Evolutionary conservation across 192 early-diverging fungal species (phyloP), one percentile per base, ranked within the genome.

Genomic region (Gryganskiella cystojenkinii): DNA sequence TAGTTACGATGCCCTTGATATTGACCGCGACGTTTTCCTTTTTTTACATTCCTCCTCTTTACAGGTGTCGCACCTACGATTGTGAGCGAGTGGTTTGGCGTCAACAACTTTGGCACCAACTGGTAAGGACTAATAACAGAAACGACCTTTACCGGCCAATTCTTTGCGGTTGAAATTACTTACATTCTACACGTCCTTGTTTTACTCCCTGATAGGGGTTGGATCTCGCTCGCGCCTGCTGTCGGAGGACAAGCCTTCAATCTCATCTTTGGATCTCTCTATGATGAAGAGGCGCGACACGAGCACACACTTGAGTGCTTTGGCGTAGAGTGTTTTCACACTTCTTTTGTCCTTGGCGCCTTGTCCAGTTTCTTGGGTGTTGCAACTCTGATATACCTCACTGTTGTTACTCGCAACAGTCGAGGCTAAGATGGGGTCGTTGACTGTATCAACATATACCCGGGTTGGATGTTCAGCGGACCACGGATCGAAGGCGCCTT

Each of bases 241-340:
- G 47, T 92, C 9, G 90, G 90, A 46, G 89, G 88, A 3, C 90
- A 90, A 31, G 27, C 87, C 10, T 90, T 86, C 67, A 90, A 88
- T 61, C 50, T 90, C 50, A 60, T 90, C 11, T 90, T 90, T 64
- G 90, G 90, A 9, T 80, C 71, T 33, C 81, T 82, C 40, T 88
- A 84, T 67, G 90, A 92, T 64, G 42, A 20, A 25, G 66, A 78
- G 28, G 74, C 74, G 4, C 66, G 45, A 30, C 61, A 69, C 17
- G 74, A 78, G 44, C 74, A 78, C 20, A 78, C 74, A 15, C 61
- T 78, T 20, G 59, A 78, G 42, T 78, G 74, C 43, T 78, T 78
- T 45, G 74, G 74, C 2, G 20, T 28, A 4, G 74, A 78, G 25
- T 78, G 74, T 24, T 78, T 78, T 27, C 74, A 69, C 47, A 69